Evolutionary conservation across 2,329 filamentous ascomycete species (phyloP).

Genomic region (Cryphonectria carpinicola): DNA sequence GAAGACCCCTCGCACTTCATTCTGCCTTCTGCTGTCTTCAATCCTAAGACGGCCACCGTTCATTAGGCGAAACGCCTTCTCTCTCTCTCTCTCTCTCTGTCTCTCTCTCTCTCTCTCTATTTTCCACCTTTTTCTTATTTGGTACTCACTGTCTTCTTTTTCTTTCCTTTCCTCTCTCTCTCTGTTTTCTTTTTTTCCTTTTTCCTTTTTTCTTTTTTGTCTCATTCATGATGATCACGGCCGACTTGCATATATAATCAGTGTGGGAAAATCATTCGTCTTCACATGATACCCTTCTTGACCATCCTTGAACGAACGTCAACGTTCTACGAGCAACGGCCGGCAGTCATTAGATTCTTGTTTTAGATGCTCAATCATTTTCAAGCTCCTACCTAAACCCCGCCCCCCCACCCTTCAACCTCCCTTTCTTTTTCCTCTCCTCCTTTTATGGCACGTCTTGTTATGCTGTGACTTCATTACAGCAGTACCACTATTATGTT

Average conservation of each 20-base stretch:
- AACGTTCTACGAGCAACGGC: conserved; percentile 18
- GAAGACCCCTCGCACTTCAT: conserved; percentile 43
- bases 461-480: neutral
- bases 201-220: conserved; percentile 16
- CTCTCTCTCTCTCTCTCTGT: too few species aligned
- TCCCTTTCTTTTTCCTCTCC: neutral
- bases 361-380: neutral
- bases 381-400: neutral
- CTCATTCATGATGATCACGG: conserved; percentile 25
- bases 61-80: neutral
- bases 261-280: conserved; percentile 18
- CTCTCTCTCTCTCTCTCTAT: too few species aligned
- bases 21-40: conserved; percentile 56
- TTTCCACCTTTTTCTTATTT: neutral
- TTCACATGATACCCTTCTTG: conserved; percentile 33
- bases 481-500: conserved; percentile 9
- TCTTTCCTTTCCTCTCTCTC: neutral
- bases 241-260: conserved; percentile 31
- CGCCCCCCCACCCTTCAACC: neutral
- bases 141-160: conserved; percentile 13
- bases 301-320: conserved; percentile 29
- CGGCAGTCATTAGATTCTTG: conserved; percentile 9
- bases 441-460: neutral
- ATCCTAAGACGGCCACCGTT: conserved; percentile 36
- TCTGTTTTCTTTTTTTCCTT: neutral